Evolutionary conservation across 75 land plant species (phyloP), one percentile per base, ranked within the genome.

Genomic region (Cunninghamia lanceolata): DNA sequence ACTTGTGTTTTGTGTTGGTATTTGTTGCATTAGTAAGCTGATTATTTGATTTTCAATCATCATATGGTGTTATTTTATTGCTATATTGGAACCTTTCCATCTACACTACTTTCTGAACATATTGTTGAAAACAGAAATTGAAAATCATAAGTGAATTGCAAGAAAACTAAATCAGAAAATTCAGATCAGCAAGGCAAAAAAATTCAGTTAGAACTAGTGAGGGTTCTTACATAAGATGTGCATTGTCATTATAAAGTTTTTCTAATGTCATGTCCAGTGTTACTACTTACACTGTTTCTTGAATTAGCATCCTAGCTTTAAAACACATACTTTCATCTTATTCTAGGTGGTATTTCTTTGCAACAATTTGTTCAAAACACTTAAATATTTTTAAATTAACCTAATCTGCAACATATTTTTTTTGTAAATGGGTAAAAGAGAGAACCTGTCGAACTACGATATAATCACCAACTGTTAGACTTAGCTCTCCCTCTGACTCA

Each of bases 381-480:
- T 68, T 68, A 28, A 30, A 70, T 25, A n/a, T 70, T 66, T 25
- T 66, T n/a, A 70, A 70, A 30, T 10, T 70, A 70, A 8, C 30
- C 8, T 30, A 70, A 70, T 30, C 36, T 34, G 75, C 38, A 34
- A 73, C 36, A 34, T 32, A 36, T 74, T 1, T 74, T 3, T 5
- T 16, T 38, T 86, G 38, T 28, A 43, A 85, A 87, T 30, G 30
- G 39, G 38, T 7, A 17, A 10, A 50, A 86, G 66, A 74, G 7
- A 47, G 15, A 43, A 97, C 99, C 99, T 97, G 97, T 68, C 99
- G 89, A 50, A 97, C 95, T 81, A 97, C 99, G 40, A 97, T 92
- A 89, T 89, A 94, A 85, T 97, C 99, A 74, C 99, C 99, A 86
- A 93, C 87, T 77, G 93, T 88, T 76, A 97, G 88, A 88, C 84